A percentile compares a stretch with the other conserved stretches of the same genome.
phyloP scores from a whole-genome alignment of 2,329 filamentous ascomycete species.

The Dothistroma pini region DNA sequence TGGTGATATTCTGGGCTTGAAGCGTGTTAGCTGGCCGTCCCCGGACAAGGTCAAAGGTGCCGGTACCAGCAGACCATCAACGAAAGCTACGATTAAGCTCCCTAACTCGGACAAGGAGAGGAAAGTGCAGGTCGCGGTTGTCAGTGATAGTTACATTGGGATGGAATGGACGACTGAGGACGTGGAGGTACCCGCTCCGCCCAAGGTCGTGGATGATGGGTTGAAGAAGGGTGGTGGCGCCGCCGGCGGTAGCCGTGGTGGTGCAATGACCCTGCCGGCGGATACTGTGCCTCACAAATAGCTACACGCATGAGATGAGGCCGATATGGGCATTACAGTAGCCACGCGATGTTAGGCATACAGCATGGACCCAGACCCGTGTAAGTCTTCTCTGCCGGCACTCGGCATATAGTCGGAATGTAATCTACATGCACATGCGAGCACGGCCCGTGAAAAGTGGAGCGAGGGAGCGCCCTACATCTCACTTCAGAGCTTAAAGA shows the following conservation, averaged over 20 bases:
- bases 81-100: slow-evolving; percentile 58
- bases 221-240: slow-evolving; percentile 19
- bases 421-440: not conserved
- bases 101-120: slow-evolving; percentile 53
- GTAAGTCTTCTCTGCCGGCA: slow-evolving; percentile 31
- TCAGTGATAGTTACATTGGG: slow-evolving; percentile 85
- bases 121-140: slow-evolving; percentile 68
- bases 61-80: slow-evolving; percentile 44
- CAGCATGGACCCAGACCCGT: not conserved
- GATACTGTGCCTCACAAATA: slow-evolving; percentile 1
- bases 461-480: not conserved
- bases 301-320: not conserved
- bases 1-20: slow-evolving; percentile 81
- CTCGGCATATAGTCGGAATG: slow-evolving; percentile 17
- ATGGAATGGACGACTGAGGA: slow-evolving; percentile 59
- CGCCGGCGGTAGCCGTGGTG: not conserved
- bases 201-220: slow-evolving; percentile 33
- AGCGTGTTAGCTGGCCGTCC: slow-evolving; percentile 72
- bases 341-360: not conserved
- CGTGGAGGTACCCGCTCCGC: slow-evolving; percentile 47
- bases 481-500: not conserved
- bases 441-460: slow-evolving; percentile 1
- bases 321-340: not conserved
- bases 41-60: slow-evolving; percentile 31
- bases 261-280: not conserved